Conservation (phyloP, 192 early-diverging fungal species). For the Rhizophagus prolifer region DNA sequence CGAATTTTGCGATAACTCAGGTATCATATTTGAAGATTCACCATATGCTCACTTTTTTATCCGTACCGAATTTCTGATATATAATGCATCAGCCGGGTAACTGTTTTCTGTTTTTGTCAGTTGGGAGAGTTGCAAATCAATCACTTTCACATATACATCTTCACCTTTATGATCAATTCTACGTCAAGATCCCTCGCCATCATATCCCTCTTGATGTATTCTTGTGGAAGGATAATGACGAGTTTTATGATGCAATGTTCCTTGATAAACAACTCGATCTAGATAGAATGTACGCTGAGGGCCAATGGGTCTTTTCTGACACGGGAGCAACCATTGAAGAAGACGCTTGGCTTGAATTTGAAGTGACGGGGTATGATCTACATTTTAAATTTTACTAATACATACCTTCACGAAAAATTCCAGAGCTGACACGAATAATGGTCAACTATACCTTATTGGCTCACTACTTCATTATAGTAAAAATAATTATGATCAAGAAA, state of each 20-base stretch:
- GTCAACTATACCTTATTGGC: no score
- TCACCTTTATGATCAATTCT: background rate
- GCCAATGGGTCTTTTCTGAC: background rate
- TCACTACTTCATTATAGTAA: no score
- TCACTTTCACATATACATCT: background rate
- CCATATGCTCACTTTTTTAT: slow-evolving; percentile 6
- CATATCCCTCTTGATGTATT: slow-evolving; percentile 8
- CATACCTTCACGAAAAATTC: no score
- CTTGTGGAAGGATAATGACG: background rate
- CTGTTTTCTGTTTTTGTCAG: background rate
- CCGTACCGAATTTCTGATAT: background rate
- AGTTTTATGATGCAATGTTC: background rate
- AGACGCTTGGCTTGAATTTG: no score
- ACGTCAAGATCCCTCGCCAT: background rate
- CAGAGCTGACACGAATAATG: no score
- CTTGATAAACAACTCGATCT: background rate
- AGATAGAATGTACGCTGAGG: background rate
- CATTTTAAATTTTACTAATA: no score
- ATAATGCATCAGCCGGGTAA: background rate
- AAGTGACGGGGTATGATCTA: no score
- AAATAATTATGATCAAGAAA: no score
- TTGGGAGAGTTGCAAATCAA: slow-evolving; percentile 6
- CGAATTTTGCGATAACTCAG: background rate
- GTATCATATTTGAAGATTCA: slow-evolving; percentile 16
- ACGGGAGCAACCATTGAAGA: no score